These are phyloP conservation scores for Spergularia bocconei DNA, from an alignment of 148 eudicot genomes.

Conservation along the genomic window DNA sequence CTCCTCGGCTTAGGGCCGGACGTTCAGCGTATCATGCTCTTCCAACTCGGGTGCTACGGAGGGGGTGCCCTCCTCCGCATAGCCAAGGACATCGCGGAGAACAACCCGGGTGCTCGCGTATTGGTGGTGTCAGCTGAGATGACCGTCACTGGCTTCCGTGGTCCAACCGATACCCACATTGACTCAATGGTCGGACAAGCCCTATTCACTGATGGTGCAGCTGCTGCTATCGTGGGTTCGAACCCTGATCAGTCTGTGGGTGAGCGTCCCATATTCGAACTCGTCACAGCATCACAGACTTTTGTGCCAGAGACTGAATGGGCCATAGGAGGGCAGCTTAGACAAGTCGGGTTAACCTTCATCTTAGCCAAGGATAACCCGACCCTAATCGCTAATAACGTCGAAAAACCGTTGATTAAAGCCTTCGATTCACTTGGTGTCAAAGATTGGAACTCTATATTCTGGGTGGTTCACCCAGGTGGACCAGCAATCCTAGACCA, in stretches of 20 bases:
- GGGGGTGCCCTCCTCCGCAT: slow-evolving; percentile 13
- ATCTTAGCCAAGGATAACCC: neutral
- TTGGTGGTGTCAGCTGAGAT: neutral
- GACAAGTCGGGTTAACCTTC: neutral
- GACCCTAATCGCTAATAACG: neutral
- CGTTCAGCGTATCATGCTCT: slow-evolving; percentile 16
- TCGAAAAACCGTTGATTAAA: slow-evolving; percentile 1
- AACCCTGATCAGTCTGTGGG: slow-evolving; percentile 3
- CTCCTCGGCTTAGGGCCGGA: slow-evolving; percentile 15
- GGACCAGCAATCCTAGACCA: slow-evolving; percentile 18
- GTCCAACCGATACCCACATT: neutral
- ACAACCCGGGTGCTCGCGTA: neutral
- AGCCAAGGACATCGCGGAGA: slow-evolving; percentile 3
- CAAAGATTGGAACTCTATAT: slow-evolving; percentile 14
- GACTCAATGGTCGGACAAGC: slow-evolving; percentile 1
- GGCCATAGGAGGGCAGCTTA: neutral
- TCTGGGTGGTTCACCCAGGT: slow-evolving; percentile 18
- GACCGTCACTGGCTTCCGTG: neutral
- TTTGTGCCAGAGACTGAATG: neutral
- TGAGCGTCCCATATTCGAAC: neutral
- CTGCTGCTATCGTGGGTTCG: slow-evolving; percentile 2
- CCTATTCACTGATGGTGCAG: slow-evolving; percentile 9
- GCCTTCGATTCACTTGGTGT: slow-evolving; percentile 3
- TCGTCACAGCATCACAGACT: neutral
- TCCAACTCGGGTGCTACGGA: slow-evolving; percentile 20